A percentile compares a stretch with the other conserved stretches of the same genome.
These are phyloP conservation scores for Aureobasidium leucospermi DNA, from an alignment of 2,329 filamentous ascomycete genomes.

Conservation along the genomic window DNA sequence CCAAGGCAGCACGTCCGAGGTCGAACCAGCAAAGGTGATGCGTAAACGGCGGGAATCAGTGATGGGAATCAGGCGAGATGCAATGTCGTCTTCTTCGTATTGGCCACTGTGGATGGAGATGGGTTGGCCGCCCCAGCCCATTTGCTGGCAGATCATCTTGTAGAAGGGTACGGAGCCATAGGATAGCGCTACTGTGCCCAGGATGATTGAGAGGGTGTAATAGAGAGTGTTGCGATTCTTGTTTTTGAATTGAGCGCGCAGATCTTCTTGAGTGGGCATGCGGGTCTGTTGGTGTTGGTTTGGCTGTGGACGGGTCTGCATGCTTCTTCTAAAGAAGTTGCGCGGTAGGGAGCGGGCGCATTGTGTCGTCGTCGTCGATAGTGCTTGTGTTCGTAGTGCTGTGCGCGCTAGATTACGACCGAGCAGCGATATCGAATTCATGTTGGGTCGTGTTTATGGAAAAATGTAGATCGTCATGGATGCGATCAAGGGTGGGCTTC, in stretches of 20 bases:
- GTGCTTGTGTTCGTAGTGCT: conserved; percentile 18
- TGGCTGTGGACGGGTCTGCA: conserved; percentile 27
- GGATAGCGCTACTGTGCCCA: conserved; percentile 71
- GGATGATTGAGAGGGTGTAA: conserved; percentile 69
- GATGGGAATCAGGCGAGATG: conserved; percentile 72
- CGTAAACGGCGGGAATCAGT: conserved; percentile 75
- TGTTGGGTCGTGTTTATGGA: conserved; percentile 6
- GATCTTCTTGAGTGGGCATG: conserved; percentile 54
- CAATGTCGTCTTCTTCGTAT: conserved; percentile 46
- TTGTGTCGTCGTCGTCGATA: conserved; percentile 32
- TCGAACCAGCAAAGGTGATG: conserved; percentile 92
- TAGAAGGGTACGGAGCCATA: conserved; percentile 83
- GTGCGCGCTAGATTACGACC: background rate
- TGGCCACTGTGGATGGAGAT: conserved; percentile 59
- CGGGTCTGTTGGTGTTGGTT: conserved; percentile 26
- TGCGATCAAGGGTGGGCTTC: background rate
- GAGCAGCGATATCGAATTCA: conserved; percentile 16
- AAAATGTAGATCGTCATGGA: background rate
- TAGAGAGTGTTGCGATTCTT: conserved; percentile 64
- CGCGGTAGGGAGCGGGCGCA: conserved; percentile 28
- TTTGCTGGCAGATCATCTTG: conserved; percentile 77
- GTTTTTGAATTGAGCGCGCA: conserved; percentile 56
- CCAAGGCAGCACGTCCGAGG: conserved; percentile 93
- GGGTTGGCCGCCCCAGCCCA: conserved; percentile 88
- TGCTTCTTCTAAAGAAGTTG: conserved; percentile 19